Percentiles rank a stretch among this genome's conserved stretches.
phyloP scores from a whole-genome alignment of 2,329 filamentous ascomycete genomes.

The Zopfia rhizophila region DNA sequence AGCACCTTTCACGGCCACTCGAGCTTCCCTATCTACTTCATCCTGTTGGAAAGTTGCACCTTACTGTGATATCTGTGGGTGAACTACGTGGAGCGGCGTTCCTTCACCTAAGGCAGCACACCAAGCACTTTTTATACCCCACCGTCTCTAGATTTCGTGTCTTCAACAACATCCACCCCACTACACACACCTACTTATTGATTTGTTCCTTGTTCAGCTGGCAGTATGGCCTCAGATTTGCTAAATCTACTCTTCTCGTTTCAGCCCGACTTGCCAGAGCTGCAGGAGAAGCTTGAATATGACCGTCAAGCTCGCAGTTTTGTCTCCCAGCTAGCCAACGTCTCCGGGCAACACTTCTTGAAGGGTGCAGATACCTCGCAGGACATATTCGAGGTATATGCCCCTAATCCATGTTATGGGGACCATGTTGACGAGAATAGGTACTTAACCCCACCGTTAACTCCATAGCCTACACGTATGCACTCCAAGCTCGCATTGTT shows the following conservation, averaged over 20 bases:
- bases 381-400: constrained; percentile 51
- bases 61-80: too few species aligned
- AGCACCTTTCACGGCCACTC: too few species aligned
- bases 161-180: too few species aligned
- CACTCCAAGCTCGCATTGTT: constrained; percentile 62
- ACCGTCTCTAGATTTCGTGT: too few species aligned
- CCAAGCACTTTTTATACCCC: too few species aligned
- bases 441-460: constrained; percentile 67
- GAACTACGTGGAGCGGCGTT: too few species aligned
- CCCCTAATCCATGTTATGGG: background rate
- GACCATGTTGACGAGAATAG: constrained; percentile 33
- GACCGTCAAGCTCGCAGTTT: constrained; percentile 50
- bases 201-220: too few species aligned
- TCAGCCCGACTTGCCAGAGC: constrained; percentile 42
- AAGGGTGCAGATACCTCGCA: constrained; percentile 52
- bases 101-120: background rate
- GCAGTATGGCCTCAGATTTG: constrained; percentile 43
- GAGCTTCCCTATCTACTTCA: too few species aligned
- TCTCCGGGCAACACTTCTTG: constrained; percentile 43
- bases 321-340: constrained; percentile 45
- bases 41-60: too few species aligned
- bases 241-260: constrained; percentile 44
- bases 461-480: constrained; percentile 68
- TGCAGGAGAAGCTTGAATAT: constrained; percentile 51
- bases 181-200: background rate